phyloP scores from a whole-genome alignment of 108 stramenopile genomes.

The Aureococcus anophagefferens region DNA sequence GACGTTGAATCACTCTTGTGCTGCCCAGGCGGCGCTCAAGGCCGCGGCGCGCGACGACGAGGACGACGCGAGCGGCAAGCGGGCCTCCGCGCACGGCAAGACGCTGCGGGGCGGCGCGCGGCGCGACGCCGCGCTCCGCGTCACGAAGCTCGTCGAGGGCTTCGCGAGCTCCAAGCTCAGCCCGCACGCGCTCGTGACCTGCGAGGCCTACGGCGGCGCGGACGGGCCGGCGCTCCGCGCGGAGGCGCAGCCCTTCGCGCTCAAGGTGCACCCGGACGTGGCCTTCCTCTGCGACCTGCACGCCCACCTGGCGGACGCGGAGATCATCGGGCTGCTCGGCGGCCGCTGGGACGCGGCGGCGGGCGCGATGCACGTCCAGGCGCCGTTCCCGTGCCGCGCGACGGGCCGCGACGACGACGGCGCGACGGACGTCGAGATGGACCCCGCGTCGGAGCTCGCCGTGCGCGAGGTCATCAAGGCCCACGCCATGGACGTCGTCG shows the following conservation, averaged over 20 bases:
- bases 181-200: conserved; percentile 34
- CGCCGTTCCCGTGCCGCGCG: conserved; percentile 46
- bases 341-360: conserved; percentile 34
- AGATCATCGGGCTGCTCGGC: conserved; percentile 57
- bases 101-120: too few relatives aligned
- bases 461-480: conserved; percentile 35
- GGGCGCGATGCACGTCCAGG: conserved; percentile 44
- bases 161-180: not conserved
- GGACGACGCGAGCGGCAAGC: too few relatives aligned
- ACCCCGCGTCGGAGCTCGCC: conserved; percentile 44
- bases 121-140: too few relatives aligned
- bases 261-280: conserved; percentile 34
- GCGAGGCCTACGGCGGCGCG: conserved; percentile 12
- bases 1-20: too few relatives aligned
- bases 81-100: too few relatives aligned
- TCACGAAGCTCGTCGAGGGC: too few relatives aligned
- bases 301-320: conserved; percentile 41
- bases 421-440: conserved; percentile 57
- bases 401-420: conserved; percentile 38
- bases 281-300: conserved; percentile 48
- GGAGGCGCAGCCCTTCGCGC: conserved; percentile 16
- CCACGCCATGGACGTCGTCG: conserved; percentile 41
- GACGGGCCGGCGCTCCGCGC: not conserved
- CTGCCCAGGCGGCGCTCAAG: too few relatives aligned
- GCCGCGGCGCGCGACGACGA: too few relatives aligned